A percentile compares a stretch with the other conserved stretches of the same genome.
Conservation (phyloP, 2,329 filamentous ascomycete species). For the Trichoderma oligosporum region DNA sequence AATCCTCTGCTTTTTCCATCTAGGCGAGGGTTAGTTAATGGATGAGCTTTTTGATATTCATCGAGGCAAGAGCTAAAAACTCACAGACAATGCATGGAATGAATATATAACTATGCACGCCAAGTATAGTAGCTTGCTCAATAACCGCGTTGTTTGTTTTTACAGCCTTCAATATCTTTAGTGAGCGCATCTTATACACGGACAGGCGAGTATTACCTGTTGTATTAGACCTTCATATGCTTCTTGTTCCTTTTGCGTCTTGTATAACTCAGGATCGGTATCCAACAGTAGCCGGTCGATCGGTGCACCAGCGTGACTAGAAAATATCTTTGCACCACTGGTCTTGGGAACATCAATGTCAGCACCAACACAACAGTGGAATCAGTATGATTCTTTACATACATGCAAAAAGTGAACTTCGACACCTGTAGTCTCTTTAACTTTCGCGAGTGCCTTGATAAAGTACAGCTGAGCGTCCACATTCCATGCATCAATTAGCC, state of each 20-base stretch:
- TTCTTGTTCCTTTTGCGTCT: background rate
- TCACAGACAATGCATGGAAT: background rate
- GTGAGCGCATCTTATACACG: too few relatives aligned
- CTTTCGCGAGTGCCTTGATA: background rate
- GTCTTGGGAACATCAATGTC: background rate
- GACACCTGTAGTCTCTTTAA: background rate
- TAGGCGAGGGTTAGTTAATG: too few relatives aligned
- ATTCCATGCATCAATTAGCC: background rate
- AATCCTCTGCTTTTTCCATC: background rate
- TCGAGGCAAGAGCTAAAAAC: background rate
- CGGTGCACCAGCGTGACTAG: background rate
- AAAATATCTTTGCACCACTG: background rate
- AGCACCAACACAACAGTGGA: background rate
- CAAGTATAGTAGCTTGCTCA: background rate
- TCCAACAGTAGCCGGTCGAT: background rate
- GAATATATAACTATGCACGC: background rate
- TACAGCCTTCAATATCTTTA: background rate
- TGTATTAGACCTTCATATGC: too few relatives aligned
- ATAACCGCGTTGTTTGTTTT: background rate
- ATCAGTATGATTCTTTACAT: background rate
- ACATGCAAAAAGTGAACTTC: background rate
- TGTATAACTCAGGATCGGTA: background rate
- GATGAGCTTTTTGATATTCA: too few relatives aligned
- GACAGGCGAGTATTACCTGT: too few relatives aligned
- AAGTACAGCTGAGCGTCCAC: background rate